phyloP scores from a whole-genome alignment of 1,139 yeast genomes.

The Hansenula sp. region DNA sequence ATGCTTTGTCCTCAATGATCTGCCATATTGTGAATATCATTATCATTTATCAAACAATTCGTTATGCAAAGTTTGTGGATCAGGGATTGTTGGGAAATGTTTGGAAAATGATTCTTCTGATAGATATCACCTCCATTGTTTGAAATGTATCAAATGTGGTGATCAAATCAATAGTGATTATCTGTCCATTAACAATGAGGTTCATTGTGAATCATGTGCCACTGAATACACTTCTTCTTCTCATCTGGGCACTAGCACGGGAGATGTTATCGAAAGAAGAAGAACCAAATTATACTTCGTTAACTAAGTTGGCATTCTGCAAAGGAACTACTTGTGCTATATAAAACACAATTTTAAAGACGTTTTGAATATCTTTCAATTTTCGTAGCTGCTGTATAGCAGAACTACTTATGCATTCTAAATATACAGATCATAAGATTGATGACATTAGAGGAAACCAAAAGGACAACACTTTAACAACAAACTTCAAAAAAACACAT shows the following conservation, averaged over 20 bases:
- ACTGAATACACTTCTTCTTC: constrained; percentile 3
- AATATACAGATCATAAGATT: too few relatives aligned
- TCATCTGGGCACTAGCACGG: neutral
- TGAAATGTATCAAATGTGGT: constrained; percentile 53
- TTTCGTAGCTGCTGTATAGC: too few relatives aligned
- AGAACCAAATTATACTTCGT: constrained; percentile 6
- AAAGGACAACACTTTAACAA: neutral
- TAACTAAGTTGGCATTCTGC: too few relatives aligned
- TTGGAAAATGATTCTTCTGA: constrained; percentile 69
- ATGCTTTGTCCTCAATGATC: constrained; percentile 75
- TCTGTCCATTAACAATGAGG: constrained; percentile 44
- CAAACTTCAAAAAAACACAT: too few relatives aligned
- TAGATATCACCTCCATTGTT: constrained; percentile 64
- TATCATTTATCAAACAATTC: constrained; percentile 78
- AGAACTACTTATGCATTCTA: too few relatives aligned
- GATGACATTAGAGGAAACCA: neutral
- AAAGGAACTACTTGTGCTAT: too few relatives aligned
- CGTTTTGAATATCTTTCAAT: too few relatives aligned
- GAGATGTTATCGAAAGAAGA: constrained; percentile 6
- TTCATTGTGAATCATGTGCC: constrained; percentile 44
- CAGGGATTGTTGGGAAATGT: constrained; percentile 89
- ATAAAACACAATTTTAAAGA: neutral
- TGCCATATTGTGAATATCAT: constrained; percentile 79
- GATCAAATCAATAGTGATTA: constrained; percentile 50
- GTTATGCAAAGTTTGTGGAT: constrained; percentile 64